Conservation (phyloP, 495 filamentous ascomycete genomes). For the Articulospora tetracladia region DNA sequence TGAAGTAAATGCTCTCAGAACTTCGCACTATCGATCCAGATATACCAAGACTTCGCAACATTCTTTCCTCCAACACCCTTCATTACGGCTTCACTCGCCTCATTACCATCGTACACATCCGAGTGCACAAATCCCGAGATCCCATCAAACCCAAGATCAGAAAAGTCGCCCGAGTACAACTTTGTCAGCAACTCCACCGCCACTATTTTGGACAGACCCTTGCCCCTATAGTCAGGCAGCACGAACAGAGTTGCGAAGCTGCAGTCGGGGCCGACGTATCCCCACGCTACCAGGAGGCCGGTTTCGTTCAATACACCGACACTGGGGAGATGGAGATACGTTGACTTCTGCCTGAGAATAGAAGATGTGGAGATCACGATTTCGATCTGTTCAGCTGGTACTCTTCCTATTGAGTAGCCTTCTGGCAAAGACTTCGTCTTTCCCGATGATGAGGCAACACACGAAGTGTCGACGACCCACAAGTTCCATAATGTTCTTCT, state of each 20-base stretch:
- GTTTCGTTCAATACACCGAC: conserved; percentile 17
- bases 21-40: conserved; percentile 33
- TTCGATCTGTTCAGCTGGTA: conserved; percentile 20
- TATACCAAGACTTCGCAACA: conserved; percentile 36
- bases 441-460: neutral
- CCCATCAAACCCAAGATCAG: conserved; percentile 21
- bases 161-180: conserved; percentile 10
- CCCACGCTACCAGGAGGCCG: conserved; percentile 23
- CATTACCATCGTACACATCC: conserved; percentile 42
- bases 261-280: conserved; percentile 44
- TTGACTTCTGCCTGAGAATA: conserved; percentile 18
- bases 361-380: conserved; percentile 22
- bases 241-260: conserved; percentile 46
- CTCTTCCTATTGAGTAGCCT: conserved; percentile 10
- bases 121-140: conserved; percentile 39
- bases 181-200: conserved; percentile 28
- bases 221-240: conserved; percentile 41
- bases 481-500: conserved; percentile 15
- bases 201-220: conserved; percentile 38
- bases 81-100: conserved; percentile 46
- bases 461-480: conserved; percentile 12
- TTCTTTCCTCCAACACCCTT: conserved; percentile 41
- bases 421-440: conserved; percentile 7
- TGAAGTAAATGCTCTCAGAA: conserved; percentile 7
- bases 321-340: conserved; percentile 14